Evolutionary conservation across 495 filamentous ascomycete species (phyloP), one percentile per base, ranked within the genome.

Genomic region (Aspergillus nanangensis): DNA sequence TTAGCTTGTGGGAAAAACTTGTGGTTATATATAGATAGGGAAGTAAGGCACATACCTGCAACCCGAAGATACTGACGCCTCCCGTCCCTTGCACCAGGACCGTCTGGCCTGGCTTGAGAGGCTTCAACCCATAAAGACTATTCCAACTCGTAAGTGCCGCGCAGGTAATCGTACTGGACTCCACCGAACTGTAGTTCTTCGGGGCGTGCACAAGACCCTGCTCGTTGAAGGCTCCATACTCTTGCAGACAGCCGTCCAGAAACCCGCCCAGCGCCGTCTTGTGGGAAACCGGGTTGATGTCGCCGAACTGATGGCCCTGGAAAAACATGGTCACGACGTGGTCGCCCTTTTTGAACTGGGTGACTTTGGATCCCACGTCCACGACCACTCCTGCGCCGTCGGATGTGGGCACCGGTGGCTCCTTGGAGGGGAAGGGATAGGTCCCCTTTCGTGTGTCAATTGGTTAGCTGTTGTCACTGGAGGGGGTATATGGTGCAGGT

Each of bases 41-140:
- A n/a, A n/a, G n/a, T n/a, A n/a, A n/a, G n/a, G n/a, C n/a, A n/a
- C n/a, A n/a, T 39, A 39, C 37, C 20, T 41, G 38, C 3, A 59
- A 45, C 8, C 71, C 81, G 52, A 86, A 86, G 11, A 86, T 68
- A 38, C 69, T 76, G 17, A 87, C 82, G 23, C 82, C 82, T 1
- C 84, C 83, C 0, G 80, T 86, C 3, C 84, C 84, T 50, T 86
- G 80, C 1, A 76, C 77, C 10, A 87, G 42, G 3, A 88, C 80
- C 14, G 50, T 65, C 23, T 86, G 61, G 1, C 82, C 84, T 1
- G 76, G 71, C 53, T 69, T 74, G 14, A 87, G 43, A 1, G 62
- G 71, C 1, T 31, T 5, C 5, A 84, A 45, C 0, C 64, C 66
- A 41, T 53, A 68, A 2, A 68, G 49, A 9, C 60, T 60, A 44